Base-by-base conservation (phyloP, 306 rosid genomes). In the Rubus parviflorus region DNA sequence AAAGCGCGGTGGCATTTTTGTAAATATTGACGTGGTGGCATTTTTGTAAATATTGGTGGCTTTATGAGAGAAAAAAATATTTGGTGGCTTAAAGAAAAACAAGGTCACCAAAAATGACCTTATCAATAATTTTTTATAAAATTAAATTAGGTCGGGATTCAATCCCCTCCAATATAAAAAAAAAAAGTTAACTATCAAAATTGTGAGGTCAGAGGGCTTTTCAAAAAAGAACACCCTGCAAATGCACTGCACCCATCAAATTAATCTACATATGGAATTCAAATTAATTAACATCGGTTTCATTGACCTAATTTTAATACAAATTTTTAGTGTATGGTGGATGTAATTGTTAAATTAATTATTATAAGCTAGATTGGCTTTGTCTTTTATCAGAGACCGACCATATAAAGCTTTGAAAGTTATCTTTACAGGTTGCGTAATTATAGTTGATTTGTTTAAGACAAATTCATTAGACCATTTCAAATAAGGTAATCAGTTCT, bases 231-330 rank as follows among this genome's bases (percentile, higher is more conserved):
- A 30, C 35, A 1, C 35, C 35, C 35, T 30, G 14, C 35, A 23
- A 12, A 25, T 20, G 62, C 16, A 23, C 40, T 58, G 65, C 41
- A 25, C 19, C 67, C 41, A 35, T 61, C 41, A 61, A 61, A 30
- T 61, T 30, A 61, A 61, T 61, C 67, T 6, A 0, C 13, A 37
- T 6, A 37, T 48, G 53, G 17, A 48, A 41, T 3, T 41, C 6
- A 41, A 10, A 48, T 63, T 37, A 38, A 37, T 9, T 63, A 63
- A 38, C 23, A 62, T 62, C 4, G 68, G 9, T 63, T 63, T 63
- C 68, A 35, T 14, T 14, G 68, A 63, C 65, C 68, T 14, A 63
- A 16, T 63, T 63, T 35, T 63, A 15, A 63, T 63, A 63, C 17
- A 10, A 30, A 56, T 20, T 19, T 10, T 4, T 7, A 19, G 23